A percentile compares a stretch with the other conserved stretches of the same genome.
Conservation (phyloP, 805 yeast species). For the Pachysolen tannophilus region DNA sequence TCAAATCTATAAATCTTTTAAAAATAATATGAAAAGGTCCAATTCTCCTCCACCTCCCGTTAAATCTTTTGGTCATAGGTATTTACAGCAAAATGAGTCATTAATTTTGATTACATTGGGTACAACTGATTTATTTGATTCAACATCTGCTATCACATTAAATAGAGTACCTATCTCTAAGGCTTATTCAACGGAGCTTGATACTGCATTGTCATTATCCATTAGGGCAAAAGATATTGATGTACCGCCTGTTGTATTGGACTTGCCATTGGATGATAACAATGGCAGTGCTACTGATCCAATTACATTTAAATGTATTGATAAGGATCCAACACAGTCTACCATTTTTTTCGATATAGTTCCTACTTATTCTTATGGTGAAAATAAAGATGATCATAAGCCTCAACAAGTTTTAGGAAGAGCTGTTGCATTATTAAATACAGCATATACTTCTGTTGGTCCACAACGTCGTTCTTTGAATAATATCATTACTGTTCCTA, state of each 20-base stretch:
- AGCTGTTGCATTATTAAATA: constrained; percentile 67
- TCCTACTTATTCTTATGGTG: constrained; percentile 67
- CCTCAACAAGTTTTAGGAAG: constrained; percentile 56
- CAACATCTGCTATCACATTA: constrained; percentile 52
- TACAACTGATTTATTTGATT: constrained; percentile 66
- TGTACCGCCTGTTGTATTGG: constrained; percentile 58
- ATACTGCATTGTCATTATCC: constrained; percentile 76
- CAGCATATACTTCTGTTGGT: constrained; percentile 62
- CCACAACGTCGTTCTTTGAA: constrained; percentile 57
- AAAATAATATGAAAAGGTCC: constrained; percentile 10
- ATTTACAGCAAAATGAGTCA: constrained; percentile 54
- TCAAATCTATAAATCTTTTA: constrained; percentile 8
- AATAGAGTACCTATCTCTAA: constrained; percentile 70
- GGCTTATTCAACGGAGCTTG: constrained; percentile 75
- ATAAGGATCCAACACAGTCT: constrained; percentile 42
- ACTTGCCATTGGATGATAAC: constrained; percentile 77
- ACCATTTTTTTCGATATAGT: constrained; percentile 75
- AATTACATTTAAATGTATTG: constrained; percentile 56
- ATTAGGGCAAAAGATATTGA: constrained; percentile 36
- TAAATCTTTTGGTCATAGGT: constrained; percentile 82
- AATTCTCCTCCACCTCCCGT: constrained; percentile 41
- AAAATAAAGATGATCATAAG: constrained; percentile 11
- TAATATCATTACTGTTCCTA: constrained; percentile 62
- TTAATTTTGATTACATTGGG: constrained; percentile 80
- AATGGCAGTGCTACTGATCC: constrained; percentile 66